These are phyloP conservation scores for Paramyrothecium sp. DNA, from an alignment of 2,329 filamentous ascomycete genomes.

Conservation along the genomic window DNA sequence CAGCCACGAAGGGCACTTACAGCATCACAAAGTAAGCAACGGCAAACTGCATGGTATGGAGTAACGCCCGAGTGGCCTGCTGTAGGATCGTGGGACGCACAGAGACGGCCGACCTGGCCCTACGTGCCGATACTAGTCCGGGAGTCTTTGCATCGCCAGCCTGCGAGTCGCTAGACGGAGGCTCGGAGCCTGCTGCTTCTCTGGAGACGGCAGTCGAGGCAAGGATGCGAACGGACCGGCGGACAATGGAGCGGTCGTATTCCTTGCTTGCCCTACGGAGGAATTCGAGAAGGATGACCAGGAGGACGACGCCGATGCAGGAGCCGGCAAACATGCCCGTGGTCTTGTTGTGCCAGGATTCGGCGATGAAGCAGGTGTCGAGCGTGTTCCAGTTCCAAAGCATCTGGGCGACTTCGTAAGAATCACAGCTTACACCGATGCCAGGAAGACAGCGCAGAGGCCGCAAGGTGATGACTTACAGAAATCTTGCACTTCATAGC, in stretches of 20 bases:
- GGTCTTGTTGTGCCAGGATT: conserved; percentile 68
- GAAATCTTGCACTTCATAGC: conserved; percentile 35
- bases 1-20: conserved; percentile 8
- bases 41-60: conserved; percentile 71
- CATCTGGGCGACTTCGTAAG: conserved; percentile 51
- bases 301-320: conserved; percentile 74
- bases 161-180: background rate
- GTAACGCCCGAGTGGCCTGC: conserved; percentile 62
- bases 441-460: background rate
- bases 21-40: conserved; percentile 81
- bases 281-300: conserved; percentile 70
- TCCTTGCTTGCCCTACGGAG: conserved; percentile 70
- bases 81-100: conserved; percentile 59
- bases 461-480: conserved; percentile 21
- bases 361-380: conserved; percentile 68
- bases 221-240: conserved; percentile 19
- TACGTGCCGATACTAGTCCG: background rate
- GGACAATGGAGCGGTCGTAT: conserved; percentile 67
- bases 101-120: conserved; percentile 14
- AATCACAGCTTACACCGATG: background rate
- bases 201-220: background rate
- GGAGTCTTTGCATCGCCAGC: background rate
- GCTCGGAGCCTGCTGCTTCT: background rate
- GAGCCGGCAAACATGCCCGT: conserved; percentile 73
- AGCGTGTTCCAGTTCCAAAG: conserved; percentile 77